A percentile compares a stretch with the other conserved stretches of the same genome.
phyloP scores from a whole-genome alignment of 768 basidiomycete species.

The Russula emetica region DNA sequence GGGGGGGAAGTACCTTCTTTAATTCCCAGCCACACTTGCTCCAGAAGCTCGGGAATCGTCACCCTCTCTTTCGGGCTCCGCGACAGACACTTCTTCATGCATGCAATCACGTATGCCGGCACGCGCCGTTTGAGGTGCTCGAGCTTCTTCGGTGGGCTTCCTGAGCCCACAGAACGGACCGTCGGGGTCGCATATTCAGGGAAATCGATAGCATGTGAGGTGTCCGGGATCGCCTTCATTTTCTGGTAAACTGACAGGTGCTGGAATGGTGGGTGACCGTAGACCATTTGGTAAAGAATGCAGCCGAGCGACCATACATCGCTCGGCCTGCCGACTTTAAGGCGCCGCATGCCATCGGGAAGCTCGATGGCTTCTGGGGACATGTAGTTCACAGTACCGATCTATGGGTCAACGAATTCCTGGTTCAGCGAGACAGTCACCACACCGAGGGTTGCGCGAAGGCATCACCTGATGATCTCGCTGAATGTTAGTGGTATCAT shows the following conservation, averaged over 20 bases:
- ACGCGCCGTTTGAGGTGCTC: slow-evolving; percentile 72
- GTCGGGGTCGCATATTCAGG: slow-evolving; percentile 62
- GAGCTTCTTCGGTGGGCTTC: slow-evolving; percentile 49
- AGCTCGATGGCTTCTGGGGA: slow-evolving; percentile 94
- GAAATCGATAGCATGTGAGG: slow-evolving; percentile 72
- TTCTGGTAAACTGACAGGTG: slow-evolving; percentile 79
- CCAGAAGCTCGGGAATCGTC: slow-evolving; percentile 82
- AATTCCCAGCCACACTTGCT: slow-evolving; percentile 74
- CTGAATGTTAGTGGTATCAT: slow-evolving; percentile 97
- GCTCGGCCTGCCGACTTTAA: slow-evolving; percentile 92
- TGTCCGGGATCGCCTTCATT: slow-evolving; percentile 90
- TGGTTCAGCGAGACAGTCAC: not conserved
- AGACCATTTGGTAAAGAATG: slow-evolving; percentile 98
- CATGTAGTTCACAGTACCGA: slow-evolving; percentile 99
- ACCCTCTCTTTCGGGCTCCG: slow-evolving; percentile 79
- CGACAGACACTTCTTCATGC: slow-evolving; percentile 76
- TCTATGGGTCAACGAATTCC: slow-evolving; percentile 42
- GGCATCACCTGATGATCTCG: slow-evolving; percentile 81
- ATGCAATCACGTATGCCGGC: slow-evolving; percentile 66
- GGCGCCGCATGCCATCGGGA: slow-evolving; percentile 77
- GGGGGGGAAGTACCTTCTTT: slow-evolving; percentile 45
- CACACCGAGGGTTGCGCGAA: not conserved
- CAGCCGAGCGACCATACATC: slow-evolving; percentile 98
- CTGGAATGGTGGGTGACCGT: slow-evolving; percentile 89
- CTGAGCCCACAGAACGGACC: slow-evolving; percentile 32